phyloP scores from a whole-genome alignment of 306 rosid genomes.

The Argentina anserina region DNA sequence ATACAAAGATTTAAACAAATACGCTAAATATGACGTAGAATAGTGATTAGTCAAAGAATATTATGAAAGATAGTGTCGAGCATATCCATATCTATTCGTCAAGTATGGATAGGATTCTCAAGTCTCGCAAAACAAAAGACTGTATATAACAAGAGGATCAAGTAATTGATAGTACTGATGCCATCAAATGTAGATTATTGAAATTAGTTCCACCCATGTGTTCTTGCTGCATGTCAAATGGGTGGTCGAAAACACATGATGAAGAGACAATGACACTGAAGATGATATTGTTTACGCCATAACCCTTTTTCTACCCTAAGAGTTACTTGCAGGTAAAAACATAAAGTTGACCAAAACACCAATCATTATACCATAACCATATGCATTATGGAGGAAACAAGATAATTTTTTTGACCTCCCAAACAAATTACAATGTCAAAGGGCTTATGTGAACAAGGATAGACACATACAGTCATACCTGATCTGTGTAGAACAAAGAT shows the following conservation, averaged over 20 bases:
- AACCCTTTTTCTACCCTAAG: neutral
- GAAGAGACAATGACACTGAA: constrained; percentile 1
- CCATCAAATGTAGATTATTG: constrained; percentile 2
- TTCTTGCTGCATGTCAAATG: constrained; percentile 1
- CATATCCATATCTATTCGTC: neutral
- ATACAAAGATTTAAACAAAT: neutral
- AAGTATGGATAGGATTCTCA: neutral
- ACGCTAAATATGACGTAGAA: neutral
- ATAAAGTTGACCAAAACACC: constrained; percentile 2
- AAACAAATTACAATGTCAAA: neutral
- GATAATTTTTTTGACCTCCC: constrained; percentile 16
- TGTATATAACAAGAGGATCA: neutral
- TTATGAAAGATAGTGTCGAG: constrained; percentile 3
- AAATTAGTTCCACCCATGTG: constrained; percentile 5
- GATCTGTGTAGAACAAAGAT: constrained; percentile 21
- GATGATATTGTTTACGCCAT: constrained; percentile 6
- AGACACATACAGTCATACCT: constrained; percentile 21
- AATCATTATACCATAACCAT: neutral
- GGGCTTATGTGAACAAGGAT: constrained; percentile 17
- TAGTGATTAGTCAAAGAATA: neutral
- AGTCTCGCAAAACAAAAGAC: neutral
- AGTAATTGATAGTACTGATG: neutral
- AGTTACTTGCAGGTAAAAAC: neutral
- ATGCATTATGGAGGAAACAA: constrained; percentile 4
- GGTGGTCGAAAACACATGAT: neutral